Evolutionary conservation across 257 asterid genomes (phyloP), one percentile per base, ranked within the genome.

Genomic region (Echites panduratus): DNA sequence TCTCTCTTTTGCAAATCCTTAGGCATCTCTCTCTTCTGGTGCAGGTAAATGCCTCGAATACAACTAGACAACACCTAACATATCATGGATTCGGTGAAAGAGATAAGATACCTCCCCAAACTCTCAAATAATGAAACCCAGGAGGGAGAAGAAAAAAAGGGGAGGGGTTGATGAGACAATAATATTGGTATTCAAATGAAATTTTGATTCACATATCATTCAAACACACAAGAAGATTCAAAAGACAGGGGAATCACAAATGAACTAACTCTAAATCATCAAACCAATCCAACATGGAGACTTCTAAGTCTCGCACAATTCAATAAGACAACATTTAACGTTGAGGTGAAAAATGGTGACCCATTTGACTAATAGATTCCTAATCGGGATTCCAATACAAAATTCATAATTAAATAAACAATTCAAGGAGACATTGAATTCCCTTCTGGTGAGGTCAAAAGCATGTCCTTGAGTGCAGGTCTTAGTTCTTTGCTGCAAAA

Each of bases 391-490:
- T 22, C n/a, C n/a, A 35, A 13, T 27, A 45, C 13, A 45, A 45
- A 50, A 17, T 16, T 20, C 10, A 4, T 53, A 17, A 13, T 14
- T 11, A 19, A 49, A 49, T 1, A 19, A 12, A 9, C 13, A 44
- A 20, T 72, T 72, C 73, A 83, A 58, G 82, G 76, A 62, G 70
- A 82, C 22, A 70, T 40, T 0, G 82, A 76, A 64, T 74, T 52
- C 1, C 72, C 85, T 6, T 77, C 48, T 24, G 84, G 53, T 0
- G 89, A 63, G 2, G 86, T 84, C 90, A 88, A 86, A 5, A 53
- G 76, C 10, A 86, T 72, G 35, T 86, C 90, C 72, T 86, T 82
- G 9, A 86, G 84, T 20, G 90, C 90, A 4, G 88, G 90, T 32
- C 79, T 75, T 16, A 86, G 88, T 73, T 84, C 87, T 22, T 80